A percentile compares a stretch with the other conserved stretches of the same genome.
Conservation (phyloP, 2,329 filamentous ascomycete genomes). For the Erysiphe pulchra region DNA sequence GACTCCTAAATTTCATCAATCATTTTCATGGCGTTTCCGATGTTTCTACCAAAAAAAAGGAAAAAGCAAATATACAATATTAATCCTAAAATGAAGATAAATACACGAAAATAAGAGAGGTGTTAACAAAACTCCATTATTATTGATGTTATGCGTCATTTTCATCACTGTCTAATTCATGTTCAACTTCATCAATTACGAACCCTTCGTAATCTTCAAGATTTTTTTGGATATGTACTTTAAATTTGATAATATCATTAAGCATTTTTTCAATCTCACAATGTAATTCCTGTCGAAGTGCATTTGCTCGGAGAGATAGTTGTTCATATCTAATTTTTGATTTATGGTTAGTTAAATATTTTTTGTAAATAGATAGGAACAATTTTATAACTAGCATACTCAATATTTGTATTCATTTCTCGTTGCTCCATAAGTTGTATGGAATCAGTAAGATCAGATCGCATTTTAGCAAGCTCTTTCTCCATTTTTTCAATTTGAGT, state of each 20-base stretch:
- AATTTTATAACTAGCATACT: slow-evolving; percentile 26
- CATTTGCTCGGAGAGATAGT: slow-evolving; percentile 56
- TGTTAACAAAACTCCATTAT: too few relatives aligned
- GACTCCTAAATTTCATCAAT: too few relatives aligned
- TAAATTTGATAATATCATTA: slow-evolving; percentile 95
- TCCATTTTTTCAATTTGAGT: slow-evolving; percentile 97
- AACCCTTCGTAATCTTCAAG: slow-evolving; percentile 88
- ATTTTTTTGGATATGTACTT: slow-evolving; percentile 81
- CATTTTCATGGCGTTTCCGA: too few relatives aligned
- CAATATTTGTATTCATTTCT: slow-evolving; percentile 90
- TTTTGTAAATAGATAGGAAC: not conserved
- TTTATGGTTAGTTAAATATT: slow-evolving; percentile 3
- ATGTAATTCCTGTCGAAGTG: slow-evolving; percentile 87
- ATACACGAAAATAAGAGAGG: too few relatives aligned
- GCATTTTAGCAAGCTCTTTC: slow-evolving; percentile 88
- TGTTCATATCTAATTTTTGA: slow-evolving; percentile 49
- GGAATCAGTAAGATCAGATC: slow-evolving; percentile 55
- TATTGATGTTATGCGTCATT: slow-evolving; percentile 13
- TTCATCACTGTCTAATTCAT: slow-evolving; percentile 41
- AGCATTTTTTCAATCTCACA: slow-evolving; percentile 89
- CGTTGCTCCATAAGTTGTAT: slow-evolving; percentile 82
- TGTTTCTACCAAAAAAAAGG: too few relatives aligned
- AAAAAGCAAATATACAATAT: too few relatives aligned
- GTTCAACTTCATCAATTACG: slow-evolving; percentile 78
- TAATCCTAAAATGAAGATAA: too few relatives aligned